Conservation (phyloP, 257 asterid genomes). For the Solanum tarapatanum region DNA sequence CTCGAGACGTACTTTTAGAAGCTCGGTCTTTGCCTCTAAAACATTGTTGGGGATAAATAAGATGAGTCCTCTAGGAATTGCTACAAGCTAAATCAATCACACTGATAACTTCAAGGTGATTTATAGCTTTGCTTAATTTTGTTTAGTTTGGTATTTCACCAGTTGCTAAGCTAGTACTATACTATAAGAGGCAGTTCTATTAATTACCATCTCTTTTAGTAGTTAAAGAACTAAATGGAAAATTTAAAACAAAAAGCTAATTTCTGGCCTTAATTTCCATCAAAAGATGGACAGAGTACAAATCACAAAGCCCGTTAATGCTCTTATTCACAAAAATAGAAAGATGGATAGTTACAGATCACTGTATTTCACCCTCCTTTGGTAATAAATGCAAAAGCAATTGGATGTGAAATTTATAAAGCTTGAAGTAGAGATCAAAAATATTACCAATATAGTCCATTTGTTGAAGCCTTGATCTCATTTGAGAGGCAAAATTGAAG, state of each 20-base stretch:
- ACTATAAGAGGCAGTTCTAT: background rate
- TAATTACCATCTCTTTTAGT: background rate
- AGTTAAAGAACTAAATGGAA: background rate
- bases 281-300: background rate
- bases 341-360: background rate
- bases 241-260: background rate
- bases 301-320: background rate
- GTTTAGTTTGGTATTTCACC: no score
- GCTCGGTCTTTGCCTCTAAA: background rate
- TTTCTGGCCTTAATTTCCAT: background rate
- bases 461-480: conserved; percentile 29
- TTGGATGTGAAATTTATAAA: background rate
- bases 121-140: no score
- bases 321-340: background rate
- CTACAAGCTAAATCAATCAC: no score
- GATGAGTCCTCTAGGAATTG: no score
- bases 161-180: no score
- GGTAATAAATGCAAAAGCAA: background rate
- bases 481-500: conserved; percentile 11
- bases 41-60: background rate
- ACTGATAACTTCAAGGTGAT: no score
- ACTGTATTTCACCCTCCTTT: background rate
- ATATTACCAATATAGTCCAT: conserved; percentile 32
- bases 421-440: background rate
- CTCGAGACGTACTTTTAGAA: background rate